Percentiles rank a stretch among this genome's conserved stretches.
Evolutionary conservation across 225 moss, liverwort and hornwort genomes (phyloP).

Genomic region (Anthoceros angustus): DNA sequence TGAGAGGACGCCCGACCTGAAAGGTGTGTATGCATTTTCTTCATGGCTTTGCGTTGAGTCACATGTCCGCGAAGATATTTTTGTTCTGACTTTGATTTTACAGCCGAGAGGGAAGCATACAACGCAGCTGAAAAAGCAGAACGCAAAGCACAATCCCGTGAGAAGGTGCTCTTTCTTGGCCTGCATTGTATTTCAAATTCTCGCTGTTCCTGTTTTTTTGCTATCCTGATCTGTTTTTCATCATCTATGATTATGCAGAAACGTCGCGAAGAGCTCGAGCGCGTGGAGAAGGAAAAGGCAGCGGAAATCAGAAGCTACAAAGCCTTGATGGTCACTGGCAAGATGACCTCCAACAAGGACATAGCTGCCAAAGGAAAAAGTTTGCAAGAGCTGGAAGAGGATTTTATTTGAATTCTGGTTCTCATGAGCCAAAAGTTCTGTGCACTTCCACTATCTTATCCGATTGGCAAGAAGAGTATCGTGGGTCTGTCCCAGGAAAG

Average conservation of each 20-base stretch:
- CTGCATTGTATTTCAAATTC: neutral
- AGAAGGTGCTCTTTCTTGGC: constrained; percentile 38
- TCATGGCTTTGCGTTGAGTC: neutral
- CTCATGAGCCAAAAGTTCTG: neutral
- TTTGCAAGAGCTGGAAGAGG: constrained; percentile 90
- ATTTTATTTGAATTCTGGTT: constrained; percentile 61
- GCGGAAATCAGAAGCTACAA: constrained; percentile 93
- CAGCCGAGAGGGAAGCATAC: constrained; percentile 85
- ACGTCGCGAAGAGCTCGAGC: constrained; percentile 80
- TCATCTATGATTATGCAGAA: constrained; percentile 31
- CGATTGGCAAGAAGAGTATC: constrained; percentile 22
- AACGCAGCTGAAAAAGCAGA: constrained; percentile 88
- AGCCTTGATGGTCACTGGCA: constrained; percentile 81
- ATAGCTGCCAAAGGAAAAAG: constrained; percentile 78
- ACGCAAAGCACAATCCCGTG: constrained; percentile 65
- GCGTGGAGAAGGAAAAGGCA: constrained; percentile 76
- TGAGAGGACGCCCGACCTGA: constrained; percentile 85
- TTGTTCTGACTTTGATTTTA: neutral
- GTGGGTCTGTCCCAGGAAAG: neutral
- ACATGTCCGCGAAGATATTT: neutral
- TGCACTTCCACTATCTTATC: constrained; percentile 13
- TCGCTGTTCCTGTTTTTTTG: neutral
- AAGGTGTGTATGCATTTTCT: constrained; percentile 26
- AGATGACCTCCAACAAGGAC: constrained; percentile 99
- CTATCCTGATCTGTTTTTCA: neutral